Conservation (phyloP, 2,329 filamentous ascomycete species). For the Penicillium griseofulvum region DNA sequence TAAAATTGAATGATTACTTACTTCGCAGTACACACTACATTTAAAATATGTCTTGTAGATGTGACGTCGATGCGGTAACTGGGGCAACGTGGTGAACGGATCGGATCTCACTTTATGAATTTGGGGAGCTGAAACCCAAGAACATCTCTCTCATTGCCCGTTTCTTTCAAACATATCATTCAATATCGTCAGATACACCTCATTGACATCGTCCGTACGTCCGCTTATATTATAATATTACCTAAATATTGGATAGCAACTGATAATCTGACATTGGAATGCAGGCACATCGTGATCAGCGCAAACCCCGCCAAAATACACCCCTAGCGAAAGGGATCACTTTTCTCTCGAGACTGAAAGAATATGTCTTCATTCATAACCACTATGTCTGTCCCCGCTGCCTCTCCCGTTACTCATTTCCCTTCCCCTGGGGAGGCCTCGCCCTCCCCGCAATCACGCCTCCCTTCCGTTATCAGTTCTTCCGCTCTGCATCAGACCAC, state of each 20-base stretch:
- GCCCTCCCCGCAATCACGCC: constrained; percentile 15
- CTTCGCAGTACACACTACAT: not conserved
- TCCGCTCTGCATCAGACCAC: constrained; percentile 33
- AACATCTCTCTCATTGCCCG: constrained; percentile 8
- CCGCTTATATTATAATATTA: not conserved
- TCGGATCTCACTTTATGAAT: constrained; percentile 7
- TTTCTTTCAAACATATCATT: not conserved
- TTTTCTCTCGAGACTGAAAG: not conserved
- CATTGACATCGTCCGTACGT: not conserved
- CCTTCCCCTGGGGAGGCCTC: constrained; percentile 27
- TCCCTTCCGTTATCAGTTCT: constrained; percentile 22
- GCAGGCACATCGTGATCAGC: constrained; percentile 26
- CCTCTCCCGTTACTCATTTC: constrained; percentile 33
- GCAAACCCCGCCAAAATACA: constrained; percentile 18
- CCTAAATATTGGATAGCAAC: not conserved
- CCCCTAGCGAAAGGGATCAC: constrained; percentile 11
- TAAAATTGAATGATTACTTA: not conserved
- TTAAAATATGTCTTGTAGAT: not conserved
- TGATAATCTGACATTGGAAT: constrained; percentile 23
- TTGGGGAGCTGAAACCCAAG: constrained; percentile 11
- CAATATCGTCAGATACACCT: not conserved
- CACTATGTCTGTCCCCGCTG: constrained; percentile 66
- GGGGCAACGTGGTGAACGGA: constrained; percentile 10
- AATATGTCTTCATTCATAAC: constrained; percentile 75
- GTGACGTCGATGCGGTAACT: constrained; percentile 10